phyloP scores from a whole-genome alignment of 1,284 basidiomycete species.

The Takashimella tepidaria region DNA sequence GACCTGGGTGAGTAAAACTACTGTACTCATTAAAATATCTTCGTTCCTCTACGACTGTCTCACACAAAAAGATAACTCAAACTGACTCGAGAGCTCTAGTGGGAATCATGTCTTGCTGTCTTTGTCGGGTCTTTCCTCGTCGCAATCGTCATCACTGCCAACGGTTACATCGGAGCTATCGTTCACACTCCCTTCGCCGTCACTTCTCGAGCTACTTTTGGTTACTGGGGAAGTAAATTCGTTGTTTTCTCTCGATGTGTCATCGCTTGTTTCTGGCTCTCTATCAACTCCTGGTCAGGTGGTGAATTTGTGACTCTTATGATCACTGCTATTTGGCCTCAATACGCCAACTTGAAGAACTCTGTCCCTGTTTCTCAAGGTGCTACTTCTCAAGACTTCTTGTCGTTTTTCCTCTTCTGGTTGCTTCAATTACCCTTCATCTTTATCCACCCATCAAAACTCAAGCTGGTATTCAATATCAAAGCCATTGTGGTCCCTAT shows the following conservation, averaged over 20 bases:
- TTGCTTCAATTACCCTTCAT: conserved; percentile 56
- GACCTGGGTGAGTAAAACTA: conserved; percentile 20
- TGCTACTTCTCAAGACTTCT: conserved; percentile 58
- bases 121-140: conserved; percentile 28
- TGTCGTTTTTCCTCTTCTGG: conserved; percentile 74
- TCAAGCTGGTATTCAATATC: conserved; percentile 65
- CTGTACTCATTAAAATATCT: background rate
- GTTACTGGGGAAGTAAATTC: conserved; percentile 56
- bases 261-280: conserved; percentile 74
- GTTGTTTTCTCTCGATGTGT: conserved; percentile 60
- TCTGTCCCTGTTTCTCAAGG: conserved; percentile 56
- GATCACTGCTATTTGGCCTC: conserved; percentile 74
- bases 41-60: too few species aligned
- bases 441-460: conserved; percentile 67
- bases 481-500: conserved; percentile 62
- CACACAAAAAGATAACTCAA: too few species aligned
- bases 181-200: conserved; percentile 66
- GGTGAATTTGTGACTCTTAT: conserved; percentile 51
- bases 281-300: conserved; percentile 55
- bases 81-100: too few species aligned
- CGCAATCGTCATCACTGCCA: conserved; percentile 45
- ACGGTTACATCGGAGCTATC: conserved; percentile 66
- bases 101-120: conserved; percentile 30
- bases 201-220: conserved; percentile 68
- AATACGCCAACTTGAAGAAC: conserved; percentile 60